A percentile compares a stretch with the other conserved stretches of the same genome.
These are phyloP conservation scores for Aspergillus candidus DNA, from an alignment of 2,329 filamentous ascomycete genomes.

Conservation along the genomic window DNA sequence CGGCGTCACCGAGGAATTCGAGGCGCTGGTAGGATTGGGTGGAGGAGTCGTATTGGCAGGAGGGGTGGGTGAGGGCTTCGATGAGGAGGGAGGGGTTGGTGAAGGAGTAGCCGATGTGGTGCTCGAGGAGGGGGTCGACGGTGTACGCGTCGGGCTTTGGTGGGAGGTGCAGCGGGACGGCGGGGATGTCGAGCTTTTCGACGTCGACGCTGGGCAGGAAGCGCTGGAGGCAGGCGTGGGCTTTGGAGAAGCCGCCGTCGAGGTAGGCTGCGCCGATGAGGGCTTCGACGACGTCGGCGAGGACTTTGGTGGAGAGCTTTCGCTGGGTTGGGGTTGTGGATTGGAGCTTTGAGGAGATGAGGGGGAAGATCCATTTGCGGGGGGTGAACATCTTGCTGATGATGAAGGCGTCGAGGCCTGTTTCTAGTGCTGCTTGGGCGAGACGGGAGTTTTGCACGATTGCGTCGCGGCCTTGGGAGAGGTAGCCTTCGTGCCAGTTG, in stretches of 20 bases:
- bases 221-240: slow-evolving; percentile 56
- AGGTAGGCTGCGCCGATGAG: slow-evolving; percentile 70
- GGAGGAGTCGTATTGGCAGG: slow-evolving; percentile 47
- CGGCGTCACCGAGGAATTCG: slow-evolving; percentile 80
- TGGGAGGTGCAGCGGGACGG: neutral
- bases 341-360: slow-evolving; percentile 40
- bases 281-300: slow-evolving; percentile 84
- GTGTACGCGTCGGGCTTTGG: slow-evolving; percentile 2
- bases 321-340: slow-evolving; percentile 21
- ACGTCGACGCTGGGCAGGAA: slow-evolving; percentile 56
- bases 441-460: slow-evolving; percentile 73
- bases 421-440: slow-evolving; percentile 55
- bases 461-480: slow-evolving; percentile 62
- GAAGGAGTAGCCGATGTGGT: slow-evolving; percentile 62
- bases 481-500: slow-evolving; percentile 67
- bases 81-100: slow-evolving; percentile 60
- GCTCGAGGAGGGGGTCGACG: slow-evolving; percentile 14
- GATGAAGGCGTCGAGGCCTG: slow-evolving; percentile 67
- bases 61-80: slow-evolving; percentile 76
- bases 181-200: slow-evolving; percentile 8
- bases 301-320: slow-evolving; percentile 63
- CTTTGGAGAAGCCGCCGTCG: slow-evolving; percentile 61
- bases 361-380: slow-evolving; percentile 64
- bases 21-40: slow-evolving; percentile 64
- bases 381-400: slow-evolving; percentile 62